Evolutionary conservation across 805 yeast genomes (phyloP), one percentile per base, ranked within the genome.

Genomic region (Starmerella apis): DNA sequence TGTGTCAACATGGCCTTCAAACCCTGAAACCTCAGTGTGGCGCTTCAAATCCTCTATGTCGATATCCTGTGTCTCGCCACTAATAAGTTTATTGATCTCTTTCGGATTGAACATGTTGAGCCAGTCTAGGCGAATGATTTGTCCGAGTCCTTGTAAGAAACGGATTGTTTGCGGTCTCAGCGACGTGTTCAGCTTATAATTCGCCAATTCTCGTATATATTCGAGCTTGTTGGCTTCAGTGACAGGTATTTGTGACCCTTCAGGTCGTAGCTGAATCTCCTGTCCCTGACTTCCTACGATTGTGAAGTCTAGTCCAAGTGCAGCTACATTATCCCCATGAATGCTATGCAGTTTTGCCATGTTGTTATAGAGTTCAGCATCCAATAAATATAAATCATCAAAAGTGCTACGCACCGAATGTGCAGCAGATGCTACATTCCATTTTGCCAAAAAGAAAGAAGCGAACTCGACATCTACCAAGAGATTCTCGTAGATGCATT

Each of bases 391-490:
- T 55, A 90, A 69, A 60, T 90, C 97, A 63, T 87, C 90, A 58
- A 88, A 79, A 0, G 88, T 77, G 57, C 73, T 79, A 51, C 60
- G 59, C 36, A 55, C 45, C 2, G 59, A 56, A 14, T 57, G 49
- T 4, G 56, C 58, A 13, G 72, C 69, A 13, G 47, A 28, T 19
- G 41, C 7, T 11, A 14, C 20, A 9, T 25, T 27, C 81, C 90
- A 78, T 61, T 83, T 79, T 64, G 74, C 78, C 38, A 92, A 64
- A 60, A 90, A 90, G 56, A 86, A 86, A 2, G 90, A 84, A 0
- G 96, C 87, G 72, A 90, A 88, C 16, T 79, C 75, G 22, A 85
- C 76, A 64, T 88, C 94, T 7, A 90, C 77, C 55, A 90, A 69
- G 3, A 87, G 81, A 47, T 79, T 79, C 49, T 86, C 95, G 62